These are phyloP conservation scores for Stachybotrys elegans DNA, from an alignment of 2,329 filamentous ascomycete genomes.

Conservation along the genomic window DNA sequence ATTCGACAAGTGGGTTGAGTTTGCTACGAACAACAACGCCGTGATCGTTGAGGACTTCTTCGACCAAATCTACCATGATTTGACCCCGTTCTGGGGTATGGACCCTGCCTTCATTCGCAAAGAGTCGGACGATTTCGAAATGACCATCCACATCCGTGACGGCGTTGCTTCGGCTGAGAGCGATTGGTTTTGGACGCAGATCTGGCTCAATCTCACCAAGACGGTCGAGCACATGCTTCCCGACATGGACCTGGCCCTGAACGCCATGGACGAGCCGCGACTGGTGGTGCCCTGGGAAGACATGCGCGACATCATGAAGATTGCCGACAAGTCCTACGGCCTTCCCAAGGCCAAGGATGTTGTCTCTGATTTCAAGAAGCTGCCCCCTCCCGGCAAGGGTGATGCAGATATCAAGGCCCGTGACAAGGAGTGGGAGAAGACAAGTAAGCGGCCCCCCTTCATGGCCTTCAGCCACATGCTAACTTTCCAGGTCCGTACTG, in stretches of 20 bases:
- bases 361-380: slow-evolving; percentile 35
- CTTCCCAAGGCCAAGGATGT: slow-evolving; percentile 40
- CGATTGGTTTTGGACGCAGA: slow-evolving; percentile 54
- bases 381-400: slow-evolving; percentile 32
- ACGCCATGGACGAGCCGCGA: slow-evolving; percentile 63
- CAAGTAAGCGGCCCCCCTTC: slow-evolving; percentile 33
- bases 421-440: slow-evolving; percentile 44
- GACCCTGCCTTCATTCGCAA: slow-evolving; percentile 42
- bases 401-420: slow-evolving; percentile 28
- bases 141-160: slow-evolving; percentile 55
- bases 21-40: slow-evolving; percentile 45
- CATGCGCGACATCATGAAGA: slow-evolving; percentile 47
- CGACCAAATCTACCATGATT: slow-evolving; percentile 58
- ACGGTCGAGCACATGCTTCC: slow-evolving; percentile 52
- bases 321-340: slow-evolving; percentile 42
- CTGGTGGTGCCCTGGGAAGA: slow-evolving; percentile 60
- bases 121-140: slow-evolving; percentile 50
- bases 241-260: slow-evolving; percentile 64
- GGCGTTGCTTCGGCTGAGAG: slow-evolving; percentile 45
- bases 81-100: slow-evolving; percentile 53
- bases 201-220: slow-evolving; percentile 50
- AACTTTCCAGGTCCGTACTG: slow-evolving; percentile 46
- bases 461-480: background rate
- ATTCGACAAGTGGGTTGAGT: slow-evolving; percentile 56
- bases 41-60: slow-evolving; percentile 60